Conservation (phyloP, 345 rosid species). For the Theobroma cacao region DNA sequence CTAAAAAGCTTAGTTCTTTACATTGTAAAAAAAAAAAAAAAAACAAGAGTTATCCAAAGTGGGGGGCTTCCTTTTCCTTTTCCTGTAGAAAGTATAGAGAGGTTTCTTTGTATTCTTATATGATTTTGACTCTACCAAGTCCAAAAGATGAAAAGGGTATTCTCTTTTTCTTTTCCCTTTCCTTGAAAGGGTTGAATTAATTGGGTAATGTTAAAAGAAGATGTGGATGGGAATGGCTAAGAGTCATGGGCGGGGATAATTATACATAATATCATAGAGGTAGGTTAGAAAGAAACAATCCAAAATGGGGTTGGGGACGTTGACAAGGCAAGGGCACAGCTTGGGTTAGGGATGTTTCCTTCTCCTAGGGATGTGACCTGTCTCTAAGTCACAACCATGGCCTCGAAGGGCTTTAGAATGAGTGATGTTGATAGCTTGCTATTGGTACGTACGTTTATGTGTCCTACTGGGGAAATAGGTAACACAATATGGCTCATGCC, state of each 20-base stretch:
- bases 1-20: neutral
- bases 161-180: neutral
- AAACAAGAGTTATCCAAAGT: neutral
- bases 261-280: neutral
- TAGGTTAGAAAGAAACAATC: conserved; percentile 25
- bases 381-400: conserved; percentile 40
- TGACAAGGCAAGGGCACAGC: conserved; percentile 53
- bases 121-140: conserved; percentile 24
- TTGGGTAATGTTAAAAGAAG: conserved; percentile 1
- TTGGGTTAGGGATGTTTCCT: conserved; percentile 57
- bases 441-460: conserved; percentile 4
- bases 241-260: conserved; percentile 12
- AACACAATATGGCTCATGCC: neutral
- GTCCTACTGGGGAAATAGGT: conserved; percentile 1
- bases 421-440: conserved; percentile 13
- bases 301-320: conserved; percentile 30
- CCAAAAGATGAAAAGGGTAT: conserved; percentile 17
- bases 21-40: neutral
- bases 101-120: conserved; percentile 18
- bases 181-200: neutral
- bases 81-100: neutral
- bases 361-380: conserved; percentile 50
- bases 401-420: conserved; percentile 21
- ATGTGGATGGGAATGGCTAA: conserved; percentile 9
- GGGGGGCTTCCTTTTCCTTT: neutral